phyloP scores from a whole-genome alignment of 495 filamentous ascomycete species.

The Aspergillus funiculosus region DNA sequence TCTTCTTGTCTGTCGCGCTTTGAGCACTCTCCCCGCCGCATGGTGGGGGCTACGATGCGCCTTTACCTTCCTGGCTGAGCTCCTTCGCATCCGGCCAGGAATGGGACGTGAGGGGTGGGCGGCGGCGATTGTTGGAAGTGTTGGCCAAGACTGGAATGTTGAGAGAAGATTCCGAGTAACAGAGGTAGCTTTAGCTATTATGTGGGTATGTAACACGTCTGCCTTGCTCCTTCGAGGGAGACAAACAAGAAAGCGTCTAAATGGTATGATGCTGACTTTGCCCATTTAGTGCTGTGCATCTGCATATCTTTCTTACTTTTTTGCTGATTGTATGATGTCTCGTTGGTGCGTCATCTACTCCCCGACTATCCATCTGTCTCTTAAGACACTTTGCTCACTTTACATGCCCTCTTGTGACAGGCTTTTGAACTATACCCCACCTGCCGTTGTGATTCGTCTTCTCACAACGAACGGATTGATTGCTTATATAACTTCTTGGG shows the following conservation, averaged over 20 bases:
- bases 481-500: conserved; percentile 74
- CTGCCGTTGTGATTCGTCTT: conserved; percentile 76
- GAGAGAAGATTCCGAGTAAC: conserved; percentile 59
- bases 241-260: background rate
- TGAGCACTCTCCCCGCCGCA: conserved; percentile 53
- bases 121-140: conserved; percentile 42
- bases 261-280: background rate
- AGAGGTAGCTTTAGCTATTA: conserved; percentile 71
- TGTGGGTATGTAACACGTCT: conserved; percentile 63
- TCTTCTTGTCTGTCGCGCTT: conserved; percentile 53
- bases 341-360: conserved; percentile 56
- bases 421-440: conserved; percentile 84
- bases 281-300: conserved; percentile 66
- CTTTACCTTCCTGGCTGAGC: conserved; percentile 53
- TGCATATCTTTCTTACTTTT: conserved; percentile 82
- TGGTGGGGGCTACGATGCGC: conserved; percentile 60
- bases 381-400: background rate
- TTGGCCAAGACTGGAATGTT: conserved; percentile 46
- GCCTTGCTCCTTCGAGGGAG: background rate
- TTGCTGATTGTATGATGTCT: conserved; percentile 89
- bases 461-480: conserved; percentile 73
- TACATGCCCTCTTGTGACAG: conserved; percentile 33
- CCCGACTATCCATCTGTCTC: too few species aligned
- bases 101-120: conserved; percentile 44
- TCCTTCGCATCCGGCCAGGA: conserved; percentile 44